Conservation (phyloP, 2,329 filamentous ascomycete genomes). For the Diaporthe sp. region DNA sequence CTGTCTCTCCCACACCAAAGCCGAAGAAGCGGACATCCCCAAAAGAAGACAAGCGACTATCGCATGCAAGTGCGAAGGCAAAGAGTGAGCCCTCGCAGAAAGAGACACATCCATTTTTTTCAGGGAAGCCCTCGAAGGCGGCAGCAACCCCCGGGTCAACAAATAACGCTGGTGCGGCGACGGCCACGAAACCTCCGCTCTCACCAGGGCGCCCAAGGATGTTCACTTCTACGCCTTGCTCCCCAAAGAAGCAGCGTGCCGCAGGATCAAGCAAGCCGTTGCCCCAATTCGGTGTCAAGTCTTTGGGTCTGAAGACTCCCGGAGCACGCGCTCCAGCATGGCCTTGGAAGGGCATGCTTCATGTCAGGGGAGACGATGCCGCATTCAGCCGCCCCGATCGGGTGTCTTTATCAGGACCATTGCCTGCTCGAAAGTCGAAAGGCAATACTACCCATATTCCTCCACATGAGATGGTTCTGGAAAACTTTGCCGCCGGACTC, state of each 20-base stretch:
- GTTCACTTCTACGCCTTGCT: constrained; percentile 67
- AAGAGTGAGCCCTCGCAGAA: constrained; percentile 46
- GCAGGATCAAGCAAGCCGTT: constrained; percentile 48
- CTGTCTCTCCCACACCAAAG: constrained; percentile 21
- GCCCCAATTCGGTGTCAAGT: constrained; percentile 59
- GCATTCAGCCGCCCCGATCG: background rate
- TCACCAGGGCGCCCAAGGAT: constrained; percentile 50
- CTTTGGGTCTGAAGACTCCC: constrained; percentile 68
- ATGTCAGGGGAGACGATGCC: constrained; percentile 66
- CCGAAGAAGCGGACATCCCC: constrained; percentile 41
- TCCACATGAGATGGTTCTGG: constrained; percentile 58
- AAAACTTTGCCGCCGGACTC: constrained; percentile 51
- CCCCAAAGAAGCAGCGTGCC: constrained; percentile 57
- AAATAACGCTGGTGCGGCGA: constrained; percentile 38
- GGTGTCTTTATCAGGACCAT: background rate
- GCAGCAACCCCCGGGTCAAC: constrained; percentile 23
- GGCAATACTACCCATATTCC: constrained; percentile 57
- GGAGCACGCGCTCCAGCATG: constrained; percentile 78
- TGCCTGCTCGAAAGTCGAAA: constrained; percentile 61
- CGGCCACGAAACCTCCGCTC: constrained; percentile 43
- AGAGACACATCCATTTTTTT: constrained; percentile 74
- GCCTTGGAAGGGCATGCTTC: constrained; percentile 74
- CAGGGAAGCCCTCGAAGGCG: constrained; percentile 61
- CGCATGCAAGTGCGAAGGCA: constrained; percentile 45
- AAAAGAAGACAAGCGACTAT: constrained; percentile 44